These are phyloP conservation scores for Sisymbrium irio DNA, from an alignment of 345 rosid genomes.

Conservation along the genomic window DNA sequence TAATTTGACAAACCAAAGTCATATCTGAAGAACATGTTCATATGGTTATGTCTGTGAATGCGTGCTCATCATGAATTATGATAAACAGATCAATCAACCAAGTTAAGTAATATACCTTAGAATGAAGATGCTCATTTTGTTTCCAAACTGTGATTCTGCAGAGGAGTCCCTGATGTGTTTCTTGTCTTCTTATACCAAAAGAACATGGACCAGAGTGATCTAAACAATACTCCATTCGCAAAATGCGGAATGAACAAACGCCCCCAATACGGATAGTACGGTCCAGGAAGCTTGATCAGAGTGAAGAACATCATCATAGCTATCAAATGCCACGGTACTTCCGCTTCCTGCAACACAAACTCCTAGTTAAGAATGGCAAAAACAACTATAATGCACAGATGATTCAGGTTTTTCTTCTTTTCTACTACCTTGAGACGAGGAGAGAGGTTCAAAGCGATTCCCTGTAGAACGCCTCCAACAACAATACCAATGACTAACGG, in stretches of 20 bases:
- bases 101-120: background rate
- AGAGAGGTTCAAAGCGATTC: constrained; percentile 61
- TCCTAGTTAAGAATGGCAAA: background rate
- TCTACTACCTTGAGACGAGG: constrained; percentile 66
- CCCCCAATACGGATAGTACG: constrained; percentile 87
- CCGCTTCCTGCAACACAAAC: constrained; percentile 55
- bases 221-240: constrained; percentile 74
- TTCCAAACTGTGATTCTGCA: constrained; percentile 13
- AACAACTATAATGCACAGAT: background rate
- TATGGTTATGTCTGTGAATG: background rate
- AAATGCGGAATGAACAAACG: constrained; percentile 75
- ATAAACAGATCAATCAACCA: background rate
- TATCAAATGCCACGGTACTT: constrained; percentile 89
- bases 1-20: background rate
- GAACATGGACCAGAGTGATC: constrained; percentile 58
- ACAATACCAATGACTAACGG: constrained; percentile 69
- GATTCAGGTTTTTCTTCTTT: background rate
- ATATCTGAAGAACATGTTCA: background rate
- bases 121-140: constrained; percentile 6
- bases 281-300: constrained; percentile 73
- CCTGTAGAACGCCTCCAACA: constrained; percentile 51
- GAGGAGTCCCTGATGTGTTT: constrained; percentile 18
- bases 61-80: background rate
- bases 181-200: constrained; percentile 58
- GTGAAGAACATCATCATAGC: constrained; percentile 55